phyloP scores from a whole-genome alignment of 768 basidiomycete species.

The Coprinellus aureogranulatus region DNA sequence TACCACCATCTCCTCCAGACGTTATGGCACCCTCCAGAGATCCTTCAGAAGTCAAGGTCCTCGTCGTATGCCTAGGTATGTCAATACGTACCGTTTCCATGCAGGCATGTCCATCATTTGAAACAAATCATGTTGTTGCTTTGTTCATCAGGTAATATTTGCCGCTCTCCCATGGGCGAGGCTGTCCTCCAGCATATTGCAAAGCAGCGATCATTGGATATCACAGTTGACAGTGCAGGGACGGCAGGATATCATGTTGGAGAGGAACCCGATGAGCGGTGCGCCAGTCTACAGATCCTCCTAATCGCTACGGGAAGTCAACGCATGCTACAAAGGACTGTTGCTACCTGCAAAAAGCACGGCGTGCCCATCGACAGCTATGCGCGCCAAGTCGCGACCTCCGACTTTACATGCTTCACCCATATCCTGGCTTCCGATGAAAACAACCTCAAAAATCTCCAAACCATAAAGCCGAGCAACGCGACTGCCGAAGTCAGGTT shows the following conservation, averaged over 20 bases:
- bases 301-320: not conserved
- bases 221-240: conserved; percentile 80
- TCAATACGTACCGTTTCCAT: not conserved
- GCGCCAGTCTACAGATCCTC: conserved; percentile 8
- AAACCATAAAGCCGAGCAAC: conserved; percentile 46
- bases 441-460: conserved; percentile 64
- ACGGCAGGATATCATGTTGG: conserved; percentile 83
- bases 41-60: conserved; percentile 45
- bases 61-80: conserved; percentile 69
- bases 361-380: conserved; percentile 65
- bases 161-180: conserved; percentile 91
- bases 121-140: no score
- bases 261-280: conserved; percentile 84
- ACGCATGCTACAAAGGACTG: conserved; percentile 46
- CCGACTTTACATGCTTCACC: conserved; percentile 74
- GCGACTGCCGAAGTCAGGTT: conserved; percentile 65
- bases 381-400: conserved; percentile 61
- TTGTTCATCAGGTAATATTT: conserved; percentile 71
- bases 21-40: conserved; percentile 23
- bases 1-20: not conserved
- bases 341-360: conserved; percentile 72
- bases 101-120: not conserved
- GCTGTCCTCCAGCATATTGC: conserved; percentile 76
- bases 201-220: conserved; percentile 58
- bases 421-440: conserved; percentile 86